Conservation (phyloP, 2,329 filamentous ascomycete genomes). For the Zalaria sp. region DNA sequence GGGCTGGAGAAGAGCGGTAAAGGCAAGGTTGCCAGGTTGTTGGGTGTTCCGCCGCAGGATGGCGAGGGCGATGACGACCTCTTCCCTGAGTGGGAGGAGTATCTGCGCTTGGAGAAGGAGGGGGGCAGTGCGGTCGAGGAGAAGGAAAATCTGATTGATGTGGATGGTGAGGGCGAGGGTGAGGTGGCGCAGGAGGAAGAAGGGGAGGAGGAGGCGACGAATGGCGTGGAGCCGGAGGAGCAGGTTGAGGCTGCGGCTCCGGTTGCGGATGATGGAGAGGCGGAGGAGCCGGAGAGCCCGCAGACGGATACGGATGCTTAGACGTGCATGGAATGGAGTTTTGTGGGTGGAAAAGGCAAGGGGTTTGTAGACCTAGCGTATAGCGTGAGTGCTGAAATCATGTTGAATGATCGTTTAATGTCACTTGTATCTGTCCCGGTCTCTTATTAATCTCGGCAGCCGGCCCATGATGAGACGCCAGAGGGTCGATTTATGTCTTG, state of each 20-base stretch:
- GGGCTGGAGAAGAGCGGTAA: slow-evolving; percentile 74
- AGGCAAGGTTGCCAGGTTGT: slow-evolving; percentile 65
- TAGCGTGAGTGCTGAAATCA: no score
- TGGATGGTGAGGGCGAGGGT: slow-evolving; percentile 15
- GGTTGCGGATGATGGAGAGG: slow-evolving; percentile 1
- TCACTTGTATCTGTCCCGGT: no score
- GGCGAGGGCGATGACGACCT: slow-evolving; percentile 61
- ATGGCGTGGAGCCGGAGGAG: not conserved
- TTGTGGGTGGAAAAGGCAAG: not conserved
- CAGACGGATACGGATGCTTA: slow-evolving; percentile 5
- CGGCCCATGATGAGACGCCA: no score
- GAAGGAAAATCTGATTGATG: slow-evolving; percentile 25
- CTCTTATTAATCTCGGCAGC: no score
- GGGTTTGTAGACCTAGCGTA: no score
- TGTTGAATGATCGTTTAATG: no score
- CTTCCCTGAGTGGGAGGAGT: slow-evolving; percentile 95
- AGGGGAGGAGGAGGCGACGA: slow-evolving; percentile 6
- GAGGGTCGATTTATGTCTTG: no score
- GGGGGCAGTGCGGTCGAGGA: slow-evolving; percentile 30
- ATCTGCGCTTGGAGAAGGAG: slow-evolving; percentile 65
- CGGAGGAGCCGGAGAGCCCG: slow-evolving; percentile 4
- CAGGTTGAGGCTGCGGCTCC: slow-evolving; percentile 2
- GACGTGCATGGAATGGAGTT: not conserved
- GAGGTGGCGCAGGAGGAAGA: slow-evolving; percentile 6
- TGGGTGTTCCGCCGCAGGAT: slow-evolving; percentile 57